These are phyloP conservation scores for Rhytidiadelphus loreus DNA, from an alignment of 225 moss, liverwort and hornwort species.

Conservation along the genomic window DNA sequence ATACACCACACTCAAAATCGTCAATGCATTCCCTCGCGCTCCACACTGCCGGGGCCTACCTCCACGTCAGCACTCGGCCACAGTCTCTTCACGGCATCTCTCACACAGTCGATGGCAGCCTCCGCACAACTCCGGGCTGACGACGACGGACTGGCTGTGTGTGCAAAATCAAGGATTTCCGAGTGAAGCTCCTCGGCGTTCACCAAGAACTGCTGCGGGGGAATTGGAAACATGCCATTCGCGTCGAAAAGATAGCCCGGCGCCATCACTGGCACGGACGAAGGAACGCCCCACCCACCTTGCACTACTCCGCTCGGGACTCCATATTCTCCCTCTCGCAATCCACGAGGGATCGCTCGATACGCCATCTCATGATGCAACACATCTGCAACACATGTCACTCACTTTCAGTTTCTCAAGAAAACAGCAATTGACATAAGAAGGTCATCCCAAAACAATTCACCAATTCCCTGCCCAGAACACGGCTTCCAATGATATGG, in stretches of 20 bases:
- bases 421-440: not conserved
- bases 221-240: slow-evolving; percentile 52
- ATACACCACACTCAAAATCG: not conserved
- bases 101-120: slow-evolving; percentile 82
- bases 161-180: slow-evolving; percentile 81
- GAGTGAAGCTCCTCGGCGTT: slow-evolving; percentile 74
- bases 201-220: slow-evolving; percentile 44
- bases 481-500: not conserved
- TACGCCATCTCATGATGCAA: slow-evolving; percentile 45
- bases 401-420: not conserved
- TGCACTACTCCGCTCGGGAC: slow-evolving; percentile 47
- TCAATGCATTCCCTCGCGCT: not conserved
- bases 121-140: slow-evolving; percentile 77
- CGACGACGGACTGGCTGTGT: slow-evolving; percentile 66
- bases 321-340: slow-evolving; percentile 52
- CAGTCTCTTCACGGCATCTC: slow-evolving; percentile 69
- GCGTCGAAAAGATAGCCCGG: slow-evolving; percentile 44
- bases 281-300: slow-evolving; percentile 48
- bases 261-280: slow-evolving; percentile 41
- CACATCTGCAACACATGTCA: slow-evolving; percentile 32
- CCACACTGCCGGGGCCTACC: slow-evolving; percentile 19
- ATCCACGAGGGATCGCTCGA: slow-evolving; percentile 40
- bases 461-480: not conserved
- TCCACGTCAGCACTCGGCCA: slow-evolving; percentile 95
- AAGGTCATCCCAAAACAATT: not conserved